Percentiles rank a stretch among this genome's conserved stretches.
These are phyloP conservation scores for Suhomyces terraborum DNA, from an alignment of 1,139 yeast species.

Conservation along the genomic window DNA sequence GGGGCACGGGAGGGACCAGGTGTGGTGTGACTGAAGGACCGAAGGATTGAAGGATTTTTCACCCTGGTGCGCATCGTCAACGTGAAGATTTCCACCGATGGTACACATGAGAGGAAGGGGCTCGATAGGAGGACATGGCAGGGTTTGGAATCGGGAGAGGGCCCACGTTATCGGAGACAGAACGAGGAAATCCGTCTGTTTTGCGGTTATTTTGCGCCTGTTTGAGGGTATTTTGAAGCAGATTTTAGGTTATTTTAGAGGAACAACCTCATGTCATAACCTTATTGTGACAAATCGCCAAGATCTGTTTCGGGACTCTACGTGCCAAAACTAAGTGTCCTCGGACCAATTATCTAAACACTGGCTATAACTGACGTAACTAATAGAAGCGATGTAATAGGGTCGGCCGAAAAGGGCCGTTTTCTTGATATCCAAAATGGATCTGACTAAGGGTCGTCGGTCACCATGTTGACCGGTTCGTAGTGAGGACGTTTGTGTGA, in stretches of 20 bases:
- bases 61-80: not conserved
- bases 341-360: conserved; percentile 3
- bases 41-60: conserved; percentile 3
- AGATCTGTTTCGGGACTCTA: not conserved
- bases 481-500: no score
- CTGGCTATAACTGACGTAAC: not conserved
- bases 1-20: not conserved
- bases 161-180: not conserved
- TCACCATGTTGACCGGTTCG: no score
- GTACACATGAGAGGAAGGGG: no score
- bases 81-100: not conserved
- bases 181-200: not conserved
- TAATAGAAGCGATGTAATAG: no score
- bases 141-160: no score
- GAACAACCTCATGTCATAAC: not conserved
- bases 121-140: no score
- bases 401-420: no score
- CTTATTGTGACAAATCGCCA: not conserved
- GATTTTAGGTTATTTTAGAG: no score
- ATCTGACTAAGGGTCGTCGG: no score
- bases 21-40: no score
- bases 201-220: not conserved
- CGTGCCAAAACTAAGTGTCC: not conserved
- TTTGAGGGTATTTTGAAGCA: no score
- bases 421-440: no score